phyloP scores from a whole-genome alignment of 805 yeast species.

The Myxozyma neotropica region DNA sequence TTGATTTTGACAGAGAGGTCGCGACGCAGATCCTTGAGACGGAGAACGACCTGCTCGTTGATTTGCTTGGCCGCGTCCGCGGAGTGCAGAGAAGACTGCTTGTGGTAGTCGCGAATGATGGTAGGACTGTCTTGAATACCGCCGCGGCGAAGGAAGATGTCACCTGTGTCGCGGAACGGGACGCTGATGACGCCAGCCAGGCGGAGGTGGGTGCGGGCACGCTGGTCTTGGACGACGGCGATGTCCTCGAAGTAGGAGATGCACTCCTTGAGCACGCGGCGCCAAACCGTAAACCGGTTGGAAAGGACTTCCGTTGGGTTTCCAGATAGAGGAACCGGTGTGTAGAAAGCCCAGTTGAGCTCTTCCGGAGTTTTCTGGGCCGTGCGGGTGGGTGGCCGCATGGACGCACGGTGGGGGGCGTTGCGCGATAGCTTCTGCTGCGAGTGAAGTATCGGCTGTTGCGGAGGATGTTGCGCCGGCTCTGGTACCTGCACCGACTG shows the following conservation, averaged over 20 bases:
- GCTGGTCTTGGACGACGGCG: slow-evolving; percentile 84
- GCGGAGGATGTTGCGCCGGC: too few relatives aligned
- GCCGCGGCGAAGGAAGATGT: slow-evolving; percentile 44
- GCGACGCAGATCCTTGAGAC: slow-evolving; percentile 57
- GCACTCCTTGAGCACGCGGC: slow-evolving; percentile 72
- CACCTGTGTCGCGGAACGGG: slow-evolving; percentile 30
- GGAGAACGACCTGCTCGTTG: slow-evolving; percentile 61
- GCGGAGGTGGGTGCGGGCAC: slow-evolving; percentile 77
- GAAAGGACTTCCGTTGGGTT: slow-evolving; percentile 89
- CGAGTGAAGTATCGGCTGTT: slow-evolving; percentile 13
- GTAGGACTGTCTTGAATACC: slow-evolving; percentile 38
- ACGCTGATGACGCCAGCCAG: slow-evolving; percentile 76
- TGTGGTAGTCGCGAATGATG: slow-evolving; percentile 51
- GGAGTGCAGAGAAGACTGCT: slow-evolving; percentile 60
- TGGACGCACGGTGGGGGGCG: slow-evolving; percentile 3
- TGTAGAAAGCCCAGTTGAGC: slow-evolving; percentile 16
- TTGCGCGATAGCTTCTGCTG: slow-evolving; percentile 9
- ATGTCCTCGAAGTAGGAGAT: slow-evolving; percentile 75
- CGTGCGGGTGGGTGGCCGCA: slow-evolving; percentile 1
- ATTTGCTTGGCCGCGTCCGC: slow-evolving; percentile 62
- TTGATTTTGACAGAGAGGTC: slow-evolving; percentile 83
- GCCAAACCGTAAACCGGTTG: slow-evolving; percentile 82
- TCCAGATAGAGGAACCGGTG: slow-evolving; percentile 56
- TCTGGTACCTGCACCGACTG: too few relatives aligned
- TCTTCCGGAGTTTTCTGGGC: slow-evolving; percentile 14